Conservation (phyloP, 2,329 filamentous ascomycete species). For the Zalaria sp. region DNA sequence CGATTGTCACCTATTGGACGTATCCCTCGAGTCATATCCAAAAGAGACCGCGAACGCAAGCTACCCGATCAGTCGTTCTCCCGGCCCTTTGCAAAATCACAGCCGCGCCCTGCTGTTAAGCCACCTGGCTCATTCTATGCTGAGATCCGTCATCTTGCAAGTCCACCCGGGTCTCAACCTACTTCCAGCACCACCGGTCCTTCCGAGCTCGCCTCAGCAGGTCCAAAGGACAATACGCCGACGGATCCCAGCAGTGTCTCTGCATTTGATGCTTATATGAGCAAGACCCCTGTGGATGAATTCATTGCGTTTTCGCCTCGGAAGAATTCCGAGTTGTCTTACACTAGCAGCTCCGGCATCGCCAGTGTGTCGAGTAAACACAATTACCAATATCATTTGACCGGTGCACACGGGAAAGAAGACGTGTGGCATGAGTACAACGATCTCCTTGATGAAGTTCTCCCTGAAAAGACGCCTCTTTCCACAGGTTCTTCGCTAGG, state of each 20-base stretch:
- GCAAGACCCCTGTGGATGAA: slow-evolving; percentile 27
- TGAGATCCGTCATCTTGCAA: slow-evolving; percentile 19
- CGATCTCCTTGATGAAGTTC: slow-evolving; percentile 64
- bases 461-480: slow-evolving; percentile 34
- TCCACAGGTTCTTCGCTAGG: slow-evolving; percentile 45
- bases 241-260: slow-evolving; percentile 1
- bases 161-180: slow-evolving; percentile 13
- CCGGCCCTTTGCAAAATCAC: slow-evolving; percentile 50
- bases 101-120: slow-evolving; percentile 20
- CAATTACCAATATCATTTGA: slow-evolving; percentile 44
- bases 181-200: slow-evolving; percentile 13
- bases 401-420: slow-evolving; percentile 42
- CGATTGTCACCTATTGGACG: slow-evolving; percentile 68
- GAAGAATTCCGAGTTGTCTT: slow-evolving; percentile 55
- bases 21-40: slow-evolving; percentile 69
- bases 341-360: slow-evolving; percentile 51
- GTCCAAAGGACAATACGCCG: slow-evolving; percentile 10
- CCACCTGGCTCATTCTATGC: slow-evolving; percentile 14
- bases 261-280: background rate
- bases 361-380: slow-evolving; percentile 37
- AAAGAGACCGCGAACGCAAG: slow-evolving; percentile 45
- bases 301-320: slow-evolving; percentile 63
- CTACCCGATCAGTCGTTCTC: slow-evolving; percentile 72
- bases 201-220: slow-evolving; percentile 10
- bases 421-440: slow-evolving; percentile 94